A percentile compares a stretch with the other conserved stretches of the same genome.
Conservation (phyloP, 805 yeast genomes). For the Jamesozyma rosinii region DNA sequence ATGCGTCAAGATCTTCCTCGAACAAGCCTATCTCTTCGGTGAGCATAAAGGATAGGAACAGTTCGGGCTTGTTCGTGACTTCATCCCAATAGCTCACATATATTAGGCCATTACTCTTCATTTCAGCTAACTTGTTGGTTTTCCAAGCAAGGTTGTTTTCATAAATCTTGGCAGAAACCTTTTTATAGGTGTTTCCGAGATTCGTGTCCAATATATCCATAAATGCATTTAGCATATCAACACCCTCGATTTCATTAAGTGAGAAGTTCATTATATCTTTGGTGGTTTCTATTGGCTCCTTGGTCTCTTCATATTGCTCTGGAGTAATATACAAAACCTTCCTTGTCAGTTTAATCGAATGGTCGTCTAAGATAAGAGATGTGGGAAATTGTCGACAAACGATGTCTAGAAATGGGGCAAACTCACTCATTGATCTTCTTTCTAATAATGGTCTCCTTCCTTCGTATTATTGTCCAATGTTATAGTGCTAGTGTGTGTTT, state of each 20-base stretch:
- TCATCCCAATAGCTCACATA: slow-evolving; percentile 20
- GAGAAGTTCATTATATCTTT: background rate
- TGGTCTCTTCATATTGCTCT: background rate
- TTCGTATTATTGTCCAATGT: no score
- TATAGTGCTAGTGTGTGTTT: no score
- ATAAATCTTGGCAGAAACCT: slow-evolving; percentile 13
- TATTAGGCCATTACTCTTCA: slow-evolving; percentile 20
- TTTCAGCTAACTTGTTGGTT: slow-evolving; percentile 21
- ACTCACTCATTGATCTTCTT: background rate
- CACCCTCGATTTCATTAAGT: background rate
- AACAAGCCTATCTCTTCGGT: slow-evolving; percentile 19
- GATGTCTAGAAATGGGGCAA: background rate
- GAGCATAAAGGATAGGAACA: slow-evolving; percentile 23
- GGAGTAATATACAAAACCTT: slow-evolving; percentile 4
- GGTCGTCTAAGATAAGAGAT: background rate
- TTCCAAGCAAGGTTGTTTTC: slow-evolving; percentile 20
- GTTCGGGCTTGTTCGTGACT: slow-evolving; percentile 1
- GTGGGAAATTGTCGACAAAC: slow-evolving; percentile 3
- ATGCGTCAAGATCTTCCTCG: slow-evolving; percentile 1
- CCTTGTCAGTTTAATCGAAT: background rate
- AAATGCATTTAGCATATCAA: slow-evolving; percentile 1
- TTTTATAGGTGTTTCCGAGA: slow-evolving; percentile 18
- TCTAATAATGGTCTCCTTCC: no score
- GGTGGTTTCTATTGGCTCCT: background rate
- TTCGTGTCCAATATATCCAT: slow-evolving; percentile 16